These are phyloP conservation scores for Puccinia horiana DNA, from an alignment of 1,284 basidiomycete genomes.

Conservation along the genomic window DNA sequence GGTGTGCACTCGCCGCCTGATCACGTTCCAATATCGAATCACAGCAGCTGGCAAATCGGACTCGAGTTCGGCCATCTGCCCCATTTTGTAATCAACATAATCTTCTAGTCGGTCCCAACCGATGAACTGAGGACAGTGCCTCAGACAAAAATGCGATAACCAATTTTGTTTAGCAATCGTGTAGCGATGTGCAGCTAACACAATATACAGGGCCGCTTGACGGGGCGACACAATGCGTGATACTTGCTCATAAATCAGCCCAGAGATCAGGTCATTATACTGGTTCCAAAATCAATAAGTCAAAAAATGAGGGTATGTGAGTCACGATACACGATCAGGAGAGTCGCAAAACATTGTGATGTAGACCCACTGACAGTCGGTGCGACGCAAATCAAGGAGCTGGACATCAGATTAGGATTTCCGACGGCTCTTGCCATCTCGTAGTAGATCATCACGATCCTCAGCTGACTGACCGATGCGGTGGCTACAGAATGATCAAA, in stretches of 20 bases:
- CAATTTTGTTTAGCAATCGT: conserved; percentile 11
- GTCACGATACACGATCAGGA: not conserved
- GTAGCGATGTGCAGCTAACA: conserved; percentile 32
- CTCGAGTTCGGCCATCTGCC: not conserved
- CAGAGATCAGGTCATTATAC: conserved; percentile 35
- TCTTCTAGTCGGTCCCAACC: conserved; percentile 25
- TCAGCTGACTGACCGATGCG: not conserved
- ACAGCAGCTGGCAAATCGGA: not conserved
- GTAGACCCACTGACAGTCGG: conserved; percentile 23
- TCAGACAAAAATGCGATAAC: conserved; percentile 15
- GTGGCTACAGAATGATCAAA: conserved; percentile 12
- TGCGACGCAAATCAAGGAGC: conserved; percentile 18
- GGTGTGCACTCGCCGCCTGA: conserved; percentile 8
- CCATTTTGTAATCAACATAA: conserved; percentile 26
- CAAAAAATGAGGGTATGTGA: not conserved
- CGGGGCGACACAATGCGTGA: conserved; percentile 7
- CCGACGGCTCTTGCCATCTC: conserved; percentile 37
- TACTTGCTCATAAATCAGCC: conserved; percentile 39
- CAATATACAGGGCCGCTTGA: conserved; percentile 2
- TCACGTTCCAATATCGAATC: conserved; percentile 20
- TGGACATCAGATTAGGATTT: conserved; percentile 9
- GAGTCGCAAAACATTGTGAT: not conserved
- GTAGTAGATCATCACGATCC: conserved; percentile 39
- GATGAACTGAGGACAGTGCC: not conserved
- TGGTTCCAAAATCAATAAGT: not conserved